Base-by-base conservation (phyloP, 352 stramenopile genomes). In the Pilasporangium apinafurcum region DNA sequence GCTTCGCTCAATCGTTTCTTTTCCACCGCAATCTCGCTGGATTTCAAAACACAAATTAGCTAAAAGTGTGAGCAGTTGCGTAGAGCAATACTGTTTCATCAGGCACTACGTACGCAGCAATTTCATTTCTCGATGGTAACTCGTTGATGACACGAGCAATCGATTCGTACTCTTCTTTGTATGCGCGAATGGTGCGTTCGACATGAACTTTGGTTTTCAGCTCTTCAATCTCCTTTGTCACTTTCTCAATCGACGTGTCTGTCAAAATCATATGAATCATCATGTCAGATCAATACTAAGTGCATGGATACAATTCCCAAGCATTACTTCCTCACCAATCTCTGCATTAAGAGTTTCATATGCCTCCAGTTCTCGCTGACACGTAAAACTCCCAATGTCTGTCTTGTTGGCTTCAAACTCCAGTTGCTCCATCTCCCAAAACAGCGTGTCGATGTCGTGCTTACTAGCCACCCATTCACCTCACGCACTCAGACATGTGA, bases 141-240 rank as follows among this genome's bases (percentile, higher is more conserved):
- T 88, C 64, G 49, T 95, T 95, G 52, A 95, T 73, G 3, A 90
- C 74, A 13, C 78, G 59, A 27, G 83, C 80, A 39, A 89, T 81
- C 14, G 76, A 86, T 52, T 95, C 83, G 59, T 95, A 95, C 51
- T 92, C 83, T 50, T 95, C 79, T 48, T 95, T 95, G 56, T 92
- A 92, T 24, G 69, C 70, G 7, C 80, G 74, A 16, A 92, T 60
- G 0, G 60, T 79, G 51, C 81, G 85, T 44, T 95, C 80, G 20
- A 77, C 64, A 31, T 77, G 69, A 40, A 95, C 74, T 24, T 83
- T 81, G 10, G 51, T 44, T 59, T 91, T 87, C 34, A 95, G 73
- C 37, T 80, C 50, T 37, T 92, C 68, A 30, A 95, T 95, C 51
- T 92, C 78, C 24, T 53, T 58, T 5, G 65, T 55, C 18, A 80